Percentiles rank a stretch among this genome's conserved stretches.
These are phyloP conservation scores for Daldinia loculata DNA, from an alignment of 495 filamentous ascomycete species.

Conservation along the genomic window DNA sequence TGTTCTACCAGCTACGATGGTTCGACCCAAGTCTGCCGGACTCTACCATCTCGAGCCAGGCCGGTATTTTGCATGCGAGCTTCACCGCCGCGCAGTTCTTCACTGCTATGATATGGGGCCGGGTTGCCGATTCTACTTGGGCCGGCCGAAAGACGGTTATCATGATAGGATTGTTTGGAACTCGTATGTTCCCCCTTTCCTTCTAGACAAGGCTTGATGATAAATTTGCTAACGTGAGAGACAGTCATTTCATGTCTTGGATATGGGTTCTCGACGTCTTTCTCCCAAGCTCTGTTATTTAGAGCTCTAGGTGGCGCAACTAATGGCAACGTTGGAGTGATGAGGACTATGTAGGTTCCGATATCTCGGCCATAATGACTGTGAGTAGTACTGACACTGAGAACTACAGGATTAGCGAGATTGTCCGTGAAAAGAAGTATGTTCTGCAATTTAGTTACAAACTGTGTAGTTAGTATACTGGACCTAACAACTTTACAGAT, in stretches of 20 bases:
- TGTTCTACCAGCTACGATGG: slow-evolving; percentile 81
- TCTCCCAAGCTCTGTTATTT: slow-evolving; percentile 77
- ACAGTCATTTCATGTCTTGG: slow-evolving; percentile 73
- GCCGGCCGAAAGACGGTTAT: slow-evolving; percentile 80
- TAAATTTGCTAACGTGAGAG: neutral
- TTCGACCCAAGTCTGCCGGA: slow-evolving; percentile 71
- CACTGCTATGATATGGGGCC: slow-evolving; percentile 86
- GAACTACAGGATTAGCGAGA: slow-evolving; percentile 71
- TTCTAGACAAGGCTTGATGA: neutral
- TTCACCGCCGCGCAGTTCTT: slow-evolving; percentile 87
- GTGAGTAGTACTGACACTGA: slow-evolving; percentile 10
- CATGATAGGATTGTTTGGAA: slow-evolving; percentile 77
- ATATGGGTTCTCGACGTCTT: slow-evolving; percentile 80
- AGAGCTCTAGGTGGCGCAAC: slow-evolving; percentile 76
- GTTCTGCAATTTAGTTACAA: neutral
- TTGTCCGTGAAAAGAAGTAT: slow-evolving; percentile 71
- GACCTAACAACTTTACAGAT: slow-evolving; percentile 44
- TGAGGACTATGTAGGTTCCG: slow-evolving; percentile 72
- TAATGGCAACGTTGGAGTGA: slow-evolving; percentile 84
- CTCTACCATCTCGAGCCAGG: slow-evolving; percentile 76
- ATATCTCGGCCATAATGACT: neutral
- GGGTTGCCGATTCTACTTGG: slow-evolving; percentile 73
- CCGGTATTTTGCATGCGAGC: slow-evolving; percentile 78
- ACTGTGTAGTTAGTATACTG: neutral
- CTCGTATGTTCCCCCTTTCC: slow-evolving; percentile 47